Evolutionary conservation across 106 monocot genomes (phyloP).

Genomic region (Dactylorhiza incarnata): DNA sequence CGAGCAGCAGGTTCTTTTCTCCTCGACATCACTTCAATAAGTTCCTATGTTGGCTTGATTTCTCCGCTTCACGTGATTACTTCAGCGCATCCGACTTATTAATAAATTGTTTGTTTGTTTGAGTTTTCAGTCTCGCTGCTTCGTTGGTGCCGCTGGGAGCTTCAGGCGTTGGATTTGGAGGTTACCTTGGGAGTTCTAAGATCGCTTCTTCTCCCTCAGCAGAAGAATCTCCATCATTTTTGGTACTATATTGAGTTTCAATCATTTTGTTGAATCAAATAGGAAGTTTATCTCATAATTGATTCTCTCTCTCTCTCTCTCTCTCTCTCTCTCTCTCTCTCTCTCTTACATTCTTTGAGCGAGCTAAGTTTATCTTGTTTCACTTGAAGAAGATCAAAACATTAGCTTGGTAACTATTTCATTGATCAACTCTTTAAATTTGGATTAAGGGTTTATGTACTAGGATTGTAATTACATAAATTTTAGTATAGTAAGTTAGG

Average conservation of each 20-base stretch:
- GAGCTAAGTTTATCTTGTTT: background rate
- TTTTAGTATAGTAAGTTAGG: background rate
- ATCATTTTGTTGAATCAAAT: background rate
- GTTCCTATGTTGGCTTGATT: background rate
- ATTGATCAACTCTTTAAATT: background rate
- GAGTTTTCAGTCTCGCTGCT: constrained; percentile 53
- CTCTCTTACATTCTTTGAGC: background rate
- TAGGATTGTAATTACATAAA: background rate
- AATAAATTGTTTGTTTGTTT: background rate
- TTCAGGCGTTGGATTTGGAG: constrained; percentile 71
- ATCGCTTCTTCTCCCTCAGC: constrained; percentile 47
- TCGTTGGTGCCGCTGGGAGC: constrained; percentile 66
- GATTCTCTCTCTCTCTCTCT: background rate
- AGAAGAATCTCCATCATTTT: constrained; percentile 24
- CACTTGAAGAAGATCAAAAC: background rate
- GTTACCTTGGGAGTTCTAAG: constrained; percentile 65
- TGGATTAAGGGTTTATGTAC: background rate
- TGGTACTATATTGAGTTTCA: constrained; percentile 23
- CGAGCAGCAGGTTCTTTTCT: constrained; percentile 50
- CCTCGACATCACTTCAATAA: background rate
- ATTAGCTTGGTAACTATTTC: background rate
- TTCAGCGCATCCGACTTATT: background rate
- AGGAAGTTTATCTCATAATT: background rate
- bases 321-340: no score
- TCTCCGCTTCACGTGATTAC: background rate